A percentile compares a stretch with the other conserved stretches of the same genome.
phyloP scores from a whole-genome alignment of 1,139 yeast genomes.

The Saccharomycopsis hybrid region DNA sequence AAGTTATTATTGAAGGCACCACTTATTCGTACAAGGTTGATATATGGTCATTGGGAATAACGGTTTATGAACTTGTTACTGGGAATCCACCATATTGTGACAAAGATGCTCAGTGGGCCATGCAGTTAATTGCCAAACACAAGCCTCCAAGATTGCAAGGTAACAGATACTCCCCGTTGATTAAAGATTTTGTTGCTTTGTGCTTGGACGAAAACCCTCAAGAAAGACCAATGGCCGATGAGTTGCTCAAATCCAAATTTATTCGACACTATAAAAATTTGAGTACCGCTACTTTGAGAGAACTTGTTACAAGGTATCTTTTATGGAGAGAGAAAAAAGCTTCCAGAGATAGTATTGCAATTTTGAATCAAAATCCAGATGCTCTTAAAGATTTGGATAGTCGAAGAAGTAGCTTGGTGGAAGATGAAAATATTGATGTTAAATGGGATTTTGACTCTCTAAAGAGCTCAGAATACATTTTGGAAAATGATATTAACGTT shows the following conservation, averaged over 20 bases:
- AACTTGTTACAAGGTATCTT: slow-evolving; percentile 72
- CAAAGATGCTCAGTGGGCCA: slow-evolving; percentile 90
- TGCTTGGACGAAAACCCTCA: slow-evolving; percentile 92
- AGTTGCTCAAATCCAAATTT: slow-evolving; percentile 66
- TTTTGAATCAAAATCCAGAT: slow-evolving; percentile 20
- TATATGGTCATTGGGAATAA: slow-evolving; percentile 91
- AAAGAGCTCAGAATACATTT: slow-evolving; percentile 63
- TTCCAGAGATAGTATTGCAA: slow-evolving; percentile 39
- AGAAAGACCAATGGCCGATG: slow-evolving; percentile 85
- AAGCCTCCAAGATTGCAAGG: slow-evolving; percentile 96
- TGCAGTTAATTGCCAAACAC: slow-evolving; percentile 86
- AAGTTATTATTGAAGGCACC: slow-evolving; percentile 91
- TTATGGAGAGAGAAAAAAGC: slow-evolving; percentile 67
- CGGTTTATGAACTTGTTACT: slow-evolving; percentile 89
- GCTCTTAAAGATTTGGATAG: slow-evolving; percentile 19
- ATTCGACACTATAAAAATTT: slow-evolving; percentile 53
- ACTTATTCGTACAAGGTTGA: slow-evolving; percentile 82
- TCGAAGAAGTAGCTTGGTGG: slow-evolving; percentile 22
- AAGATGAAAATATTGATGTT: slow-evolving; percentile 46
- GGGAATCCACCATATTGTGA: slow-evolving; percentile 98
- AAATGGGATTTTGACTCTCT: slow-evolving; percentile 86
- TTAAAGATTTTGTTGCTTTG: slow-evolving; percentile 85
- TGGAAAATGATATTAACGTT: slow-evolving; percentile 44
- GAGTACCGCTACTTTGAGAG: slow-evolving; percentile 60
- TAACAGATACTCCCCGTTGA: slow-evolving; percentile 61